Percentiles rank a stretch among this genome's conserved stretches.
phyloP scores from a whole-genome alignment of 257 asterid genomes.

The Solanum piurae region DNA sequence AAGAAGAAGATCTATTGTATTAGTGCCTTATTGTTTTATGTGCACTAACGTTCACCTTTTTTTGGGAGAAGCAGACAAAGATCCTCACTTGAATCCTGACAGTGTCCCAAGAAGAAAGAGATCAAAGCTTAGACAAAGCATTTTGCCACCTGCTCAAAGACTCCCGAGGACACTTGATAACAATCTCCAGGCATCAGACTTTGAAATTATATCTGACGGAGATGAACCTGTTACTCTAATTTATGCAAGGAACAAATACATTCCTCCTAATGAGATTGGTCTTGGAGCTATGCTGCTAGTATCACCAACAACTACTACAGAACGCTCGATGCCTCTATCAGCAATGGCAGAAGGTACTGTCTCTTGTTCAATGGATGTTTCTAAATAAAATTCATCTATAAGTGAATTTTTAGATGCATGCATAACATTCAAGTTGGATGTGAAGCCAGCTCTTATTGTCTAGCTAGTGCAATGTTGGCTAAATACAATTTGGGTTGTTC shows the following conservation, averaged over 20 bases:
- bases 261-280: conserved; percentile 43
- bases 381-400: neutral
- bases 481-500: neutral
- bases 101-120: conserved; percentile 25
- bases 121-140: conserved; percentile 17
- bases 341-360: neutral
- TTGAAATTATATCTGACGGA: neutral
- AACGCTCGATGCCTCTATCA: neutral
- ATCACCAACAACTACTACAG: neutral
- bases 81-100: conserved; percentile 5
- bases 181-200: neutral
- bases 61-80: neutral
- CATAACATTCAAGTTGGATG: neutral
- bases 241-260: conserved; percentile 9
- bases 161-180: conserved; percentile 11
- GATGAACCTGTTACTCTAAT: conserved; percentile 18
- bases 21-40: neutral
- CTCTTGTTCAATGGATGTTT: neutral
- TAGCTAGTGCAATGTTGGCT: neutral
- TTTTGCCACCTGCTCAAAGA: conserved; percentile 19
- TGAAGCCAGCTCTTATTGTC: neutral
- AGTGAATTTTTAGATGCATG: neutral
- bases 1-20: neutral
- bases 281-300: conserved; percentile 28
- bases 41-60: conserved; percentile 3